phyloP scores from a whole-genome alignment of 345 rosid species.

The Gossypium herbaceum region DNA sequence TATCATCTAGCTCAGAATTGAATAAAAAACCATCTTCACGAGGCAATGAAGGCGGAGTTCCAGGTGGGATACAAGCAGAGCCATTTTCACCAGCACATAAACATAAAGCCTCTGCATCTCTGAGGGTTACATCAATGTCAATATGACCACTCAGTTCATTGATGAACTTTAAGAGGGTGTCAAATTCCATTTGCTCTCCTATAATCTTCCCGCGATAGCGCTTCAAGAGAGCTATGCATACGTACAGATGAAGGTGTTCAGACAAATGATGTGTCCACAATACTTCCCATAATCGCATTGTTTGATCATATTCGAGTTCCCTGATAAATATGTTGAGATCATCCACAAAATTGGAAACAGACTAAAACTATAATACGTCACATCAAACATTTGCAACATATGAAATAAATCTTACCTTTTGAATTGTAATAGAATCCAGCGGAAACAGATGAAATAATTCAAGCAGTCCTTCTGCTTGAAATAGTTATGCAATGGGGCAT shows the following conservation, averaged over 20 bases:
- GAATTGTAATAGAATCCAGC: conserved; percentile 94
- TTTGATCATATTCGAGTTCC: conserved; percentile 78
- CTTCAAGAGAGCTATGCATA: conserved; percentile 89
- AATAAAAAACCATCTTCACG: conserved; percentile 44
- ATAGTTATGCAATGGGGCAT: conserved; percentile 79
- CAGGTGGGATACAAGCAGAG: conserved; percentile 86
- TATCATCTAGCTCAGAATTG: conserved; percentile 67
- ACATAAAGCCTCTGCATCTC: conserved; percentile 95
- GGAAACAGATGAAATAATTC: conserved; percentile 99
- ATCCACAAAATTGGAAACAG: background rate
- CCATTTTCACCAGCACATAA: conserved; percentile 92
- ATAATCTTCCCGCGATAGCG: conserved; percentile 77
- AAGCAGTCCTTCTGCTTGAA: conserved; percentile 92
- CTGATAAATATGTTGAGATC: conserved; percentile 32
- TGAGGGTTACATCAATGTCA: conserved; percentile 60
- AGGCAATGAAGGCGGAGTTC: conserved; percentile 88
- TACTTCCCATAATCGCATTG: conserved; percentile 90
- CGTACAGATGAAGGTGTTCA: conserved; percentile 85
- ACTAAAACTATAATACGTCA: too few relatives aligned
- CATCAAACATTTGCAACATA: too few relatives aligned
- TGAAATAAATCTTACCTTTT: conserved; percentile 58
- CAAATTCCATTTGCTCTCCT: conserved; percentile 94
- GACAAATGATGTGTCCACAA: conserved; percentile 83
- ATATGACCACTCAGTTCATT: conserved; percentile 85
- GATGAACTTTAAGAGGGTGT: conserved; percentile 86